Percentiles rank a stretch among this genome's conserved stretches.
Evolutionary conservation across 139 green algal species (phyloP).

Genomic region (Zygnema circumcarinatum): DNA sequence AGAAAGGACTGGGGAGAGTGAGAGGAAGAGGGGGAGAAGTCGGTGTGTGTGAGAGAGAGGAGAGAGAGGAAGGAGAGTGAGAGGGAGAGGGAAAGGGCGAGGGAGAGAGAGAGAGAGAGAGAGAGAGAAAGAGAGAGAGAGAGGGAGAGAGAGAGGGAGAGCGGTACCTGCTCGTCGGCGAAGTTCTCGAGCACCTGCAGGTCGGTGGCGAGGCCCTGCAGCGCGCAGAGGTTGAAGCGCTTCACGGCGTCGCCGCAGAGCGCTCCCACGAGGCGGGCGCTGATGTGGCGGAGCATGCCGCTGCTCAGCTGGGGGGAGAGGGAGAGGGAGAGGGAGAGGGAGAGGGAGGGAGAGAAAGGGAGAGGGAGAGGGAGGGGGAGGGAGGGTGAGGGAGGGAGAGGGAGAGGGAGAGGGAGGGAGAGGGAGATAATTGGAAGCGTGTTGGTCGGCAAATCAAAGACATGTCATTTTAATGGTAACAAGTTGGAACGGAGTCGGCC

Average conservation of each 20-base stretch:
- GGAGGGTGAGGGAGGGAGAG: constrained; percentile 10
- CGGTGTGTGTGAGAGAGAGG: neutral
- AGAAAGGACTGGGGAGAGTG: constrained; percentile 13
- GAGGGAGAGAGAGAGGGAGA: neutral
- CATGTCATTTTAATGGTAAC: too few species aligned
- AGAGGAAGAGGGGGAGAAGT: neutral
- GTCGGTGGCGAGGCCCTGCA: constrained; percentile 50
- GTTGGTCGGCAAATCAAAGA: constrained; percentile 1
- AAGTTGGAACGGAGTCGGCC: too few species aligned
- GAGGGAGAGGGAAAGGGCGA: constrained; percentile 6
- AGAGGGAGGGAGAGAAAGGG: neutral
- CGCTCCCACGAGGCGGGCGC: constrained; percentile 35
- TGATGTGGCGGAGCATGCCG: constrained; percentile 56
- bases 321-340: neutral
- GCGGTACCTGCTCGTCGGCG: constrained; percentile 44
- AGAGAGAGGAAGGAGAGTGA: too few species aligned
- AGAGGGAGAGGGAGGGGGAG: neutral
- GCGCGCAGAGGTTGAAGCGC: constrained; percentile 58
- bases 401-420: constrained; percentile 17
- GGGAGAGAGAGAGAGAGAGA: constrained; percentile 29
- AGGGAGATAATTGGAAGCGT: neutral
- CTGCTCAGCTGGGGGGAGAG: constrained; percentile 13
- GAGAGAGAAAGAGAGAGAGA: constrained; percentile 40
- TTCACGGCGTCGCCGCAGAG: constrained; percentile 43
- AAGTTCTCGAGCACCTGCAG: constrained; percentile 51